These are phyloP conservation scores for Erythrophleum fordii DNA, from an alignment of 306 rosid species.

Conservation along the genomic window DNA sequence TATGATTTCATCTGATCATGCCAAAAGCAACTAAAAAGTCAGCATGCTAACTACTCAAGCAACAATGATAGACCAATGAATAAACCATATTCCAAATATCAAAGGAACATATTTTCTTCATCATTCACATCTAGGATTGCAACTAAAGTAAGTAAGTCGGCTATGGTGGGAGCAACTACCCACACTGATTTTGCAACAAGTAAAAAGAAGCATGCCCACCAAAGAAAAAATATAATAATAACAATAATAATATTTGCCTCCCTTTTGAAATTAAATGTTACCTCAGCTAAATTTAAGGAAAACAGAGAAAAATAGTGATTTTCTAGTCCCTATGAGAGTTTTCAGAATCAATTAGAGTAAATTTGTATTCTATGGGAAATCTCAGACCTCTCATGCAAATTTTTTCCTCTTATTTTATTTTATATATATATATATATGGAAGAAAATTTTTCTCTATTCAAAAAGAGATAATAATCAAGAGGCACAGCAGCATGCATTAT, in stretches of 20 bases:
- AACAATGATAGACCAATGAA: conserved; percentile 15
- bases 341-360: neutral
- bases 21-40: conserved; percentile 31
- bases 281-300: neutral
- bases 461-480: neutral
- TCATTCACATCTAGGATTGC: conserved; percentile 13
- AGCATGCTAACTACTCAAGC: conserved; percentile 19
- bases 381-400: neutral
- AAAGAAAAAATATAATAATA: neutral
- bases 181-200: neutral
- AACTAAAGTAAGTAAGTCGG: neutral
- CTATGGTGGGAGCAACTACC: neutral
- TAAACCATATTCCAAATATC: neutral
- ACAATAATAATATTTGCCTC: too few relatives aligned
- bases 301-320: neutral
- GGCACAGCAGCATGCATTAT: conserved; percentile 1
- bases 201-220: neutral
- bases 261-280: neutral
- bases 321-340: neutral
- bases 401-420: neutral
- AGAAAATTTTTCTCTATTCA: neutral
- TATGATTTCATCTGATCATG: conserved; percentile 79
- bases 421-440: neutral
- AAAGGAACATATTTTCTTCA: neutral
- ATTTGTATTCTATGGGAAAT: neutral